Evolutionary conservation across 768 basidiomycete species (phyloP).

Genomic region (Suillus subluteus): DNA sequence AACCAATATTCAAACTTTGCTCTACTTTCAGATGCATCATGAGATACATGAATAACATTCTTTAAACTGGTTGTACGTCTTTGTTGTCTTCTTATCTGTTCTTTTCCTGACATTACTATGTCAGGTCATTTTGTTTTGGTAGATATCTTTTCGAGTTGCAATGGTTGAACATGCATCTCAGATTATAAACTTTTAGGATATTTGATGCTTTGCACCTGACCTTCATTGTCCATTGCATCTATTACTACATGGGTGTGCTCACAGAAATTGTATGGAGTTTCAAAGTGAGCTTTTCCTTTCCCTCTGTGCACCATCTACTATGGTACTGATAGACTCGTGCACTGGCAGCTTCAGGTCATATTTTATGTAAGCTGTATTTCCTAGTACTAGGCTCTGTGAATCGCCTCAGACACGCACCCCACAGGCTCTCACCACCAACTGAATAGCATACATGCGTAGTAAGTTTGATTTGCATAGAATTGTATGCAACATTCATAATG

Average conservation of each 20-base stretch:
- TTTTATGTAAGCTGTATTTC: not conserved
- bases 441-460: not conserved
- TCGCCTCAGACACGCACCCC: not conserved
- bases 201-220: not conserved
- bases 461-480: not conserved
- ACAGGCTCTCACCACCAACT: not conserved
- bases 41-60: not conserved
- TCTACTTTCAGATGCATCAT: constrained; percentile 11
- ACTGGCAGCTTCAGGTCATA: constrained; percentile 1
- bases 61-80: not conserved
- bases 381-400: not conserved
- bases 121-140: not conserved
- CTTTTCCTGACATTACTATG: not conserved
- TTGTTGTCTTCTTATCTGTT: not conserved
- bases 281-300: not conserved
- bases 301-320: not conserved
- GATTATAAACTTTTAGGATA: not conserved
- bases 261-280: constrained; percentile 23
- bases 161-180: not conserved
- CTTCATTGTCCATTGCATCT: not conserved
- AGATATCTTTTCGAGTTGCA: not conserved
- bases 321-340: not conserved
- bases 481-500: not conserved
- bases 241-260: not conserved
- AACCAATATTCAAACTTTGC: constrained; percentile 1